Evolutionary conservation across 306 rosid genomes (phyloP), one percentile per base, ranked within the genome.

Genomic region (Cucumis cinereus): DNA sequence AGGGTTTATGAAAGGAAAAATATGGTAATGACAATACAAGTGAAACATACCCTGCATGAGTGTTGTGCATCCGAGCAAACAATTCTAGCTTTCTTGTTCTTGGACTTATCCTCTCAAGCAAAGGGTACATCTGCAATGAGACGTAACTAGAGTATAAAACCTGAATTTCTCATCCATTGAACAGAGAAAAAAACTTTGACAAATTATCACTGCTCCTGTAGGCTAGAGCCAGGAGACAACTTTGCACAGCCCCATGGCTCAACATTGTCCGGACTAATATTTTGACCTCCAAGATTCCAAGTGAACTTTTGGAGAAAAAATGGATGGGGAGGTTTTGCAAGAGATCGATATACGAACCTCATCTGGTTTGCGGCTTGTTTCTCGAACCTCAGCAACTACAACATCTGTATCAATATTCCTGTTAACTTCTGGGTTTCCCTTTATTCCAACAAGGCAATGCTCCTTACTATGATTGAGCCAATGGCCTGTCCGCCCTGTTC

Each of bases 391-490:
- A 8, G 99, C 99, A 66, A 95, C 99, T 81, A 95, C 83, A 61
- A 92, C 99, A 88, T 95, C 98, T 58, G 99, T 90, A 80, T 95
- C 99, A 52, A 95, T 95, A 45, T 95, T 95, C 84, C 99, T 88
- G 78, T 95, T 95, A 22, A 95, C 99, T 81, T 75, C 84, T 17
- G 99, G 99, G 77, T 83, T 53, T 24, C 98, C 99, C 83, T 95
- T 95, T 83, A 95, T 95, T 80, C 99, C 99, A 74, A 95, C 96
- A 59, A 95, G 98, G 84, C 99, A 95, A 84, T 95, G 99, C 80
- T 95, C 99, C 86, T 92, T 95, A 77, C 98, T 95, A 74, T 95
- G 99, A 83, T 95, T 95, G 73, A 95, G 93, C 99, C 99, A 95
- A 82, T 95, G 99, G 57, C 99, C 99, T 0, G 99, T 92, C 52